Conservation (phyloP, 768 basidiomycete species). For the Antrodiella citrinella region DNA sequence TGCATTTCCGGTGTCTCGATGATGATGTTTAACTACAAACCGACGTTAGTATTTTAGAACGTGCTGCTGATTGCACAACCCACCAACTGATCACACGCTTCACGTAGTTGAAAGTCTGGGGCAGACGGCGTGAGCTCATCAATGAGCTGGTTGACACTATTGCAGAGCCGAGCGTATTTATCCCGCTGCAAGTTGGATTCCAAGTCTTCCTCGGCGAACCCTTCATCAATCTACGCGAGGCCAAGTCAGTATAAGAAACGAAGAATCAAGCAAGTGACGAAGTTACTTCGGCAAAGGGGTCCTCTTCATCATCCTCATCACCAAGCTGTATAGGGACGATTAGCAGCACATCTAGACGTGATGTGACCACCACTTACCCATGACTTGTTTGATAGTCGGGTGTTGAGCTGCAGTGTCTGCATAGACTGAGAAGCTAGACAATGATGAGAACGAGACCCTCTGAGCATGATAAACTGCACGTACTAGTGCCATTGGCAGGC, state of each 20-base stretch:
- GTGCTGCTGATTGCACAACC: too few species aligned
- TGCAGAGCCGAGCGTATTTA: conserved; percentile 83
- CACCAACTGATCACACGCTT: conserved; percentile 85
- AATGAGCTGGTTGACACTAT: conserved; percentile 73
- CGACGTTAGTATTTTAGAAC: conserved; percentile 2
- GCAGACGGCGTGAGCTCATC: conserved; percentile 80
- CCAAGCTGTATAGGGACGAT: conserved; percentile 41
- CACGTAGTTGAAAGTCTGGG: conserved; percentile 73
- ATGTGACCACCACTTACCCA: conserved; percentile 47
- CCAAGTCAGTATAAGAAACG: not conserved
- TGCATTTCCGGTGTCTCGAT: conserved; percentile 81
- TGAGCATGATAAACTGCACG: conserved; percentile 22
- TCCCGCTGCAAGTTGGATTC: conserved; percentile 91
- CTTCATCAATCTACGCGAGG: conserved; percentile 72
- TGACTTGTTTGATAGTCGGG: conserved; percentile 79
- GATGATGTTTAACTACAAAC: conserved; percentile 59
- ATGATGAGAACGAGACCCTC: conserved; percentile 6
- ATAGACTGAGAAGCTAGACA: conserved; percentile 46
- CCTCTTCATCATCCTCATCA: conserved; percentile 85
- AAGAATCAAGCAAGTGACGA: not conserved
- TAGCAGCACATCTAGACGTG: conserved; percentile 2
- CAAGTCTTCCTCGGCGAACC: conserved; percentile 84
- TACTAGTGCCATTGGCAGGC: conserved; percentile 49
- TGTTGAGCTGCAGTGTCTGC: conserved; percentile 78
- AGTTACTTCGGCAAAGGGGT: conserved; percentile 96